Evolutionary conservation across 2,329 filamentous ascomycete genomes (phyloP).

Genomic region (Fusarium tricinctum): DNA sequence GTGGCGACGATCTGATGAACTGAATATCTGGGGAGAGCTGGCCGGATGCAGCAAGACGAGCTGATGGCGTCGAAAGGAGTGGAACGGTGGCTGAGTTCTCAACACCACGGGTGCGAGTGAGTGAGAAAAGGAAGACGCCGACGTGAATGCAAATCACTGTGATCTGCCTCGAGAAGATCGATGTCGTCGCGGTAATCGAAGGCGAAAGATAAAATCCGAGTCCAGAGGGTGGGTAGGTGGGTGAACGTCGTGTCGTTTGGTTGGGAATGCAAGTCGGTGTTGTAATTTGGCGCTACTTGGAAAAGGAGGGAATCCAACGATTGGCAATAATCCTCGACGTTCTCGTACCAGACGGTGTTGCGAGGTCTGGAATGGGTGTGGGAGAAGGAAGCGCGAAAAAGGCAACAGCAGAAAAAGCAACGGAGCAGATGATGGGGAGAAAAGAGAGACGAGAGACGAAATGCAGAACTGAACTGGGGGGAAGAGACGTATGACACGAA

Average conservation of each 20-base stretch:
- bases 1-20: slow-evolving; percentile 36
- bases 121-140: slow-evolving; percentile 23
- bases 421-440: slow-evolving; percentile 38
- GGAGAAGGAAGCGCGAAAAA: slow-evolving; percentile 45
- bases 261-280: slow-evolving; percentile 31
- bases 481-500: slow-evolving; percentile 36
- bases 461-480: slow-evolving; percentile 33
- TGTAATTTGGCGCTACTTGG: slow-evolving; percentile 36
- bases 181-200: slow-evolving; percentile 26
- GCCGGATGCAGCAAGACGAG: slow-evolving; percentile 44
- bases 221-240: slow-evolving; percentile 9
- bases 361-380: slow-evolving; percentile 51
- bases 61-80: slow-evolving; percentile 41
- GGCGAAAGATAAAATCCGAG: slow-evolving; percentile 18
- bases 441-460: slow-evolving; percentile 37
- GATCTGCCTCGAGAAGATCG: slow-evolving; percentile 12
- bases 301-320: slow-evolving; percentile 43
- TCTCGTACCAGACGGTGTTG: slow-evolving; percentile 54
- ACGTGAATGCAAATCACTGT: slow-evolving; percentile 15
- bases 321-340: slow-evolving; percentile 45
- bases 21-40: slow-evolving; percentile 41
- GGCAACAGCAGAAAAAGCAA: slow-evolving; percentile 23
- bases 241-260: slow-evolving; percentile 26
- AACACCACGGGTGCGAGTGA: slow-evolving; percentile 49
- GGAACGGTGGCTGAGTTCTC: slow-evolving; percentile 44